Base-by-base conservation (phyloP, 495 filamentous ascomycete species). In the Friedmanniomyces simplex region DNA sequence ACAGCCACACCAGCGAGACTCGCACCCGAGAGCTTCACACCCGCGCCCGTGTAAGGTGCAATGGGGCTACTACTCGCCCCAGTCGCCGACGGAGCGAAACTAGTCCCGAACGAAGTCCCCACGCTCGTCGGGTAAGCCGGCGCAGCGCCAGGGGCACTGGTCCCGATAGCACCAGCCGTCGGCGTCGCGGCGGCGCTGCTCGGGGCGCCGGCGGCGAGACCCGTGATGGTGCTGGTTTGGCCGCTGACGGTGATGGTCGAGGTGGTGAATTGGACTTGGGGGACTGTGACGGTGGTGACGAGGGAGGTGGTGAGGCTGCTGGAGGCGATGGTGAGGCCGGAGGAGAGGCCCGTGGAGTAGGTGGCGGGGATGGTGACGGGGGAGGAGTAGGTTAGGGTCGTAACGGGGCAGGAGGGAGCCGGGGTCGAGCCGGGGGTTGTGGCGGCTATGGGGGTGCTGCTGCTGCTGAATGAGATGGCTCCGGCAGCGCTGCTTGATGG, bases 231-330 rank as follows among this genome's bases (percentile, higher is more conserved):
- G 13, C 59, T 62, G n/a, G 62, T 54, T 26, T 57, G 65, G 41
- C 73, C 69, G 24, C 64, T 57, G 46, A 68, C 68, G 18, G 66
- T 57, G 28, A 72, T 25, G 11, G 67, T 73, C 60, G 67, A 66
- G 45, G 85, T 89, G 45, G 77, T 78, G 76, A 90, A 88, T 62
- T 70, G 72, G 51, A 91, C 81, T 68, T 87, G 82, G n/a, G 87
- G 87, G 45, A 90, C 82, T 46, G 81, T 84, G 61, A 86, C 67
- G 60, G 71, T 71, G 56, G 83, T 88, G 73, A 69, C 73, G 67
- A 86, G 70, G 36, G 68, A 60, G 20, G 74, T 68, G 49, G 77
- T 78, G 63, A 73, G 76, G 73, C 74, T 78, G 67, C 74, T 79
- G 70, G 67, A 73, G 42, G 78, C 63, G 72, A 80, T 73, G 24